phyloP scores from a whole-genome alignment of 768 basidiomycete species.

The Kwoniella dejecticola region DNA sequence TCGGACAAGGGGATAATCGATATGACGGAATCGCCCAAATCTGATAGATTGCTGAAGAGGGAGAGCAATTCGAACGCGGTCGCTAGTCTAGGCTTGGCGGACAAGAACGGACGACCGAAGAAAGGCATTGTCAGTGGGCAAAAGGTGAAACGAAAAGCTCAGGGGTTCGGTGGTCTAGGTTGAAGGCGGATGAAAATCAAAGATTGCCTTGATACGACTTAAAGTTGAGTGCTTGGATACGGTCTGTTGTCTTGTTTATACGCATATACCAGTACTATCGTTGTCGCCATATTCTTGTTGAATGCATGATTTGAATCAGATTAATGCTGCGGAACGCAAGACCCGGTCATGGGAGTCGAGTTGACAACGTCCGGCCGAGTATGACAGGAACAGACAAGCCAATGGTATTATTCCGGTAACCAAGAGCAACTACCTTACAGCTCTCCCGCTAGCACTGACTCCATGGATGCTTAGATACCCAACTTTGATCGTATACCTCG shows the following conservation, averaged over 20 bases:
- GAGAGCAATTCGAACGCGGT: constrained; percentile 19
- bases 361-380: too few relatives aligned
- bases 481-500: too few relatives aligned
- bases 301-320: too few relatives aligned
- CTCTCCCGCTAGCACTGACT: too few relatives aligned
- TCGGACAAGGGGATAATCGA: not conserved
- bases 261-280: not conserved
- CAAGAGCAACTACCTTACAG: too few relatives aligned
- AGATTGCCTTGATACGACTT: not conserved
- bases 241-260: not conserved
- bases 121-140: constrained; percentile 34
- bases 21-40: not conserved
- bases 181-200: not conserved
- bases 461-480: too few relatives aligned
- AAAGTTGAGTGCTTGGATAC: not conserved
- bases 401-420: too few relatives aligned
- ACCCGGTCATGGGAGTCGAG: too few relatives aligned
- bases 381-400: too few relatives aligned
- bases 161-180: not conserved
- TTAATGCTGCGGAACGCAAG: too few relatives aligned
- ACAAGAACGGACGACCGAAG: constrained; percentile 34
- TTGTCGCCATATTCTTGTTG: too few relatives aligned
- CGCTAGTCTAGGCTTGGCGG: constrained; percentile 26
- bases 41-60: not conserved
- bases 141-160: constrained; percentile 27